These are phyloP conservation scores for Penicillium sclerotigenum DNA, from an alignment of 2,329 filamentous ascomycete species.

Conservation along the genomic window DNA sequence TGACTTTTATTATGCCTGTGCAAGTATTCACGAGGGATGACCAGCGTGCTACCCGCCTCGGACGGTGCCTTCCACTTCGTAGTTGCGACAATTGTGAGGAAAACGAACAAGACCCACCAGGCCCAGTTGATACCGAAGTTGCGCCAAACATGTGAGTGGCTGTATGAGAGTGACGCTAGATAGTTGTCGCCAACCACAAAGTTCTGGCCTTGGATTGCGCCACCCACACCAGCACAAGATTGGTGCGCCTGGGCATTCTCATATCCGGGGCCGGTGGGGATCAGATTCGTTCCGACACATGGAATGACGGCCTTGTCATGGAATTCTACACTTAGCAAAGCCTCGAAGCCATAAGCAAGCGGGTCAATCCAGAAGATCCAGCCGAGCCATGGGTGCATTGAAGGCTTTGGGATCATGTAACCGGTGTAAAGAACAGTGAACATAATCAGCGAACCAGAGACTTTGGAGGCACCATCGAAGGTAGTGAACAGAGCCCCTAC, in stretches of 20 bases:
- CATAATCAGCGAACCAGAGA: conserved; percentile 40
- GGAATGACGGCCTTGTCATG: conserved; percentile 32
- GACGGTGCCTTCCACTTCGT: conserved; percentile 54
- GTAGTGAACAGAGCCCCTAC: conserved; percentile 56
- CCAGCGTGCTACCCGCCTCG: conserved; percentile 53
- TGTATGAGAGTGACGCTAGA: conserved; percentile 54
- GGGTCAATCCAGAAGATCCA: conserved; percentile 46
- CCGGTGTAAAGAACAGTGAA: conserved; percentile 41
- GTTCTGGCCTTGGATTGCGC: conserved; percentile 50
- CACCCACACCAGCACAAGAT: conserved; percentile 53
- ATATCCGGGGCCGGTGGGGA: conserved; percentile 37
- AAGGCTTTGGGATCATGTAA: conserved; percentile 46
- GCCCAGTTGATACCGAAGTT: conserved; percentile 63
- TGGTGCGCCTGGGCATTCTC: conserved; percentile 19
- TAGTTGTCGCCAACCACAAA: conserved; percentile 59
- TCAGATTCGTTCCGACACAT: conserved; percentile 36
- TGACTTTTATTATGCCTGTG: conserved; percentile 35
- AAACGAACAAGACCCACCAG: conserved; percentile 60
- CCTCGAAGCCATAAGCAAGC: conserved; percentile 39
- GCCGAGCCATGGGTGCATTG: conserved; percentile 54
- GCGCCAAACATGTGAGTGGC: conserved; percentile 53
- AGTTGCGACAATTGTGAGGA: conserved; percentile 58
- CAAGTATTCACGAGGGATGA: conserved; percentile 61
- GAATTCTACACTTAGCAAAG: conserved; percentile 39
- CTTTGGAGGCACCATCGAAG: conserved; percentile 60